Conservation (phyloP, 352 stramenopile genomes). For the Phytophthora tentaculata region DNA sequence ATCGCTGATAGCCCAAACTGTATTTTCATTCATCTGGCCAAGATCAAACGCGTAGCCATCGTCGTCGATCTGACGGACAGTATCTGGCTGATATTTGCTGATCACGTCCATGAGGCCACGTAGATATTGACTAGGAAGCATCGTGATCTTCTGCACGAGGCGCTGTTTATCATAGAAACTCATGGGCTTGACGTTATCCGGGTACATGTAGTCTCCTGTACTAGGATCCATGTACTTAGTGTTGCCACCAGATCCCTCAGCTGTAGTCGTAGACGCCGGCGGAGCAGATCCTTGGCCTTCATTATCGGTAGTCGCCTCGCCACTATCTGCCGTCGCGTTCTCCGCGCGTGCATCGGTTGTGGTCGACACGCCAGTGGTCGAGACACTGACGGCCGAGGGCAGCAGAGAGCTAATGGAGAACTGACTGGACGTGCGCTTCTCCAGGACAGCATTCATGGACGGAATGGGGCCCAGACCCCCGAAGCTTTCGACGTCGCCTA, state of each 20-base stretch:
- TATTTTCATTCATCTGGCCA: constrained; percentile 90
- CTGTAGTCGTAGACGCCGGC: constrained; percentile 3
- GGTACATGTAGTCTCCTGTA: constrained; percentile 88
- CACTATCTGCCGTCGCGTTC: constrained; percentile 16
- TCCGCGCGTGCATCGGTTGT: constrained; percentile 21
- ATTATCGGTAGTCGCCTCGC: constrained; percentile 36
- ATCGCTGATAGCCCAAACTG: constrained; percentile 86
- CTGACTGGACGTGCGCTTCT: constrained; percentile 77
- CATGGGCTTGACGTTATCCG: constrained; percentile 85
- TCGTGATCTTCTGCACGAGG: constrained; percentile 87
- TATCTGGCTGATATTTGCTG: constrained; percentile 89
- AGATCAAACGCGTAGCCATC: constrained; percentile 89
- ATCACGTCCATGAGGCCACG: constrained; percentile 88
- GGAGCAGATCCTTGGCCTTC: constrained; percentile 33
- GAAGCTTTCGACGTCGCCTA: constrained; percentile 75
- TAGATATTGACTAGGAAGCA: constrained; percentile 85
- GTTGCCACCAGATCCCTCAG: constrained; percentile 71
- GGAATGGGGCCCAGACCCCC: constrained; percentile 67
- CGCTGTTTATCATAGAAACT: constrained; percentile 85
- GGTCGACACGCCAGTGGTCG: constrained; percentile 10
- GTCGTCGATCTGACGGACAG: constrained; percentile 86
- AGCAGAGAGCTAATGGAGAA: constrained; percentile 82
- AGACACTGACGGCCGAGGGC: constrained; percentile 41
- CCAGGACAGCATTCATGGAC: constrained; percentile 69
- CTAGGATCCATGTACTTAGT: constrained; percentile 69